Percentiles rank a stretch among this genome's conserved stretches.
Conservation (phyloP, 2,329 filamentous ascomycete species). For the Colletotrichum incanum region DNA sequence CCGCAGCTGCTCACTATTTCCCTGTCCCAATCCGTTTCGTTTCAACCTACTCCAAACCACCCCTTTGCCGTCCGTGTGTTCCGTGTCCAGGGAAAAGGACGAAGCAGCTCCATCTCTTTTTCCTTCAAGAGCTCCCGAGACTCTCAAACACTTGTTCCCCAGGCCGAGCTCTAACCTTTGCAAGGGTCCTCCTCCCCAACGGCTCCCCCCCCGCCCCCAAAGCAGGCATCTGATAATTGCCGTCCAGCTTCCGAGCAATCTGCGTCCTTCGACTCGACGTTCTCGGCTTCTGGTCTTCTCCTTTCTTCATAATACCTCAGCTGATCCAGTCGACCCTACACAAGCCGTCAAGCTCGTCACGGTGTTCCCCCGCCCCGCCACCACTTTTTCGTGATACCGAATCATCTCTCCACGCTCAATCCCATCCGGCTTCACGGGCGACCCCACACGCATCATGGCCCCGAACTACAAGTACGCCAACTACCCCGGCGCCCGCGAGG, state of each 20-base stretch:
- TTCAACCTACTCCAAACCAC: conserved; percentile 8
- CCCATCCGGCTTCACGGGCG: neutral
- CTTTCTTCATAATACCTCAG: neutral
- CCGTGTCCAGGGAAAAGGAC: neutral
- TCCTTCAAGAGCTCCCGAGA: neutral
- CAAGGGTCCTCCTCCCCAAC: neutral
- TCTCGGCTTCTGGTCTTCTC: too few relatives aligned
- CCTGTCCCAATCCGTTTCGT: conserved; percentile 3
- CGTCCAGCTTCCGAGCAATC: neutral
- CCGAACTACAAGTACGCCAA: conserved; percentile 43
- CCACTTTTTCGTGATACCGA: neutral
- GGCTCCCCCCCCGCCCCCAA: neutral
- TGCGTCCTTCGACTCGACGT: neutral
- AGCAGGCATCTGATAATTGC: neutral
- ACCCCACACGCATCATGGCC: conserved; percentile 31
- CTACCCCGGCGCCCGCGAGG: conserved; percentile 42
- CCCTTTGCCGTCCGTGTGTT: conserved; percentile 16
- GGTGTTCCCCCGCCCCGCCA: neutral
- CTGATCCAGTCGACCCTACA: neutral
- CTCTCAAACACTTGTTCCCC: neutral
- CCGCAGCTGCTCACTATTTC: neutral
- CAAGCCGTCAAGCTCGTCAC: neutral
- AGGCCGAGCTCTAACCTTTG: neutral
- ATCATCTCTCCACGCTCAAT: neutral
- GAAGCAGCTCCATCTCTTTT: neutral